Evolutionary conservation across 352 stramenopile species (phyloP).

Genomic region (Globisporangium viniferum): DNA sequence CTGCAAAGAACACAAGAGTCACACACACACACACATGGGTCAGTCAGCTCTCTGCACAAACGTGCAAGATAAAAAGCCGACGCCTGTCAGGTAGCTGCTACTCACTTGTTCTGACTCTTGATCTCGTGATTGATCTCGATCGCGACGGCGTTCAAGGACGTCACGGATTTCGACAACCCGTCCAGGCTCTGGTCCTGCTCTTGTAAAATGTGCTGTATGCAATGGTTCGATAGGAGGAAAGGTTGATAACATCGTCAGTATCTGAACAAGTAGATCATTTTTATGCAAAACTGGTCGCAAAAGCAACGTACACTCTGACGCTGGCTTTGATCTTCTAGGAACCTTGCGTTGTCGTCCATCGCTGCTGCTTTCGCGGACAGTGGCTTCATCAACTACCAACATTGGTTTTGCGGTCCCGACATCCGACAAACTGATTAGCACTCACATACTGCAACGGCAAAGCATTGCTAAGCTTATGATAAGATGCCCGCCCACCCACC

Average conservation of each 20-base stretch:
- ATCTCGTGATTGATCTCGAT: conserved; percentile 72
- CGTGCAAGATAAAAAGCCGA: background rate
- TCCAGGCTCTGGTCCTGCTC: conserved; percentile 68
- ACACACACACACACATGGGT: background rate
- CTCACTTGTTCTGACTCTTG: conserved; percentile 72
- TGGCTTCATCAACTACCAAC: conserved; percentile 38
- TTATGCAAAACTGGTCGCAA: background rate
- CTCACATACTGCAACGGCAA: background rate
- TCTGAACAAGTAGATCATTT: background rate
- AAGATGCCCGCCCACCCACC: conserved; percentile 18
- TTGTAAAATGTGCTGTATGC: conserved; percentile 56
- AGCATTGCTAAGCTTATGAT: background rate
- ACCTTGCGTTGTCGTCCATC: conserved; percentile 47
- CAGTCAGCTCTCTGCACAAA: background rate
- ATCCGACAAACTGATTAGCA: background rate
- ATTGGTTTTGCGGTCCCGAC: background rate
- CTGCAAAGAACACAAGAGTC: conserved; percentile 22
- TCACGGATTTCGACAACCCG: conserved; percentile 51
- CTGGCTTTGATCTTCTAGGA: conserved; percentile 53
- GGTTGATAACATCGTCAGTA: background rate
- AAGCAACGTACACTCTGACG: conserved; percentile 42
- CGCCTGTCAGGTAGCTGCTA: background rate
- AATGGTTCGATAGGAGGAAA: background rate
- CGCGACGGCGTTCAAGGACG: conserved; percentile 56
- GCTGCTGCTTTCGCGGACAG: conserved; percentile 18